phyloP scores from a whole-genome alignment of 345 rosid genomes.

The Odontarrhena argentea region DNA sequence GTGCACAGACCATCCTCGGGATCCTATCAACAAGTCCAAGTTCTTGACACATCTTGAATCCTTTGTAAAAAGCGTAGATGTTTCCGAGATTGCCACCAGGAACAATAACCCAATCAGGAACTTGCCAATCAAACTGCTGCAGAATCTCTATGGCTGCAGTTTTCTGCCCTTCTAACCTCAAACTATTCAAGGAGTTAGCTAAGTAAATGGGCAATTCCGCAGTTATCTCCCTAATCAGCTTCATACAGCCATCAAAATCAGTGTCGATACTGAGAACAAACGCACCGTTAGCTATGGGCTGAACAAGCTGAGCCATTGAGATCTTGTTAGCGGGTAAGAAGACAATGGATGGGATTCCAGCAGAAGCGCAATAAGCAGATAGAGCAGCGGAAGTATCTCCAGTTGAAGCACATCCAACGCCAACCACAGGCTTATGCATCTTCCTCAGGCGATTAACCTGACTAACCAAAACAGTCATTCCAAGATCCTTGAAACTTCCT shows the following conservation, averaged over 20 bases:
- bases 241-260: constrained; percentile 94
- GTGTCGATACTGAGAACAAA: constrained; percentile 87
- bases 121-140: constrained; percentile 95
- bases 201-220: constrained; percentile 79
- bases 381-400: constrained; percentile 93
- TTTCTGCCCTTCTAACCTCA: constrained; percentile 90
- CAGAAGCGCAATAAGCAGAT: constrained; percentile 84
- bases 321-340: constrained; percentile 83
- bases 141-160: constrained; percentile 89
- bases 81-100: constrained; percentile 94
- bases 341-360: constrained; percentile 89
- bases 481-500: constrained; percentile 90
- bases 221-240: constrained; percentile 78
- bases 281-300: constrained; percentile 92
- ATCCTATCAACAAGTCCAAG: constrained; percentile 80
- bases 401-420: constrained; percentile 93
- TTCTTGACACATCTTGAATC: constrained; percentile 85
- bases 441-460: constrained; percentile 84
- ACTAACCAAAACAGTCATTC: constrained; percentile 92
- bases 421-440: constrained; percentile 70
- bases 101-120: constrained; percentile 95
- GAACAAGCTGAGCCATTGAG: constrained; percentile 92
- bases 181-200: constrained; percentile 83
- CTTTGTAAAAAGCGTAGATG: constrained; percentile 88
- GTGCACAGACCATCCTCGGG: constrained; percentile 86